These are phyloP conservation scores for Didymella arachidicola DNA, from an alignment of 2,329 filamentous ascomycete species.

Conservation along the genomic window DNA sequence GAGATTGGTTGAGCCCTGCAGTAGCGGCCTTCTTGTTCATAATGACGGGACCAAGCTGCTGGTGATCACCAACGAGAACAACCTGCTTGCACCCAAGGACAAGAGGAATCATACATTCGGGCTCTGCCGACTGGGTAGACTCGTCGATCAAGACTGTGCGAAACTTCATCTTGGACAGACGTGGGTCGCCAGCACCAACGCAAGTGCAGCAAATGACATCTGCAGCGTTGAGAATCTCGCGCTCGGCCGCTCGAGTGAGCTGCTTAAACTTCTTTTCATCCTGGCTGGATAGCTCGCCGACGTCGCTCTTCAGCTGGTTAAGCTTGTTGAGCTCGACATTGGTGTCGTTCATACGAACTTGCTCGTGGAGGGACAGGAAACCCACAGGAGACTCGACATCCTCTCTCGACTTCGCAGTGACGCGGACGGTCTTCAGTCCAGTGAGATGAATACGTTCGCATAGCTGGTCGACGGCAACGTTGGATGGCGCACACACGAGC, in stretches of 20 bases:
- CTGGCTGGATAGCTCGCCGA: conserved; percentile 90
- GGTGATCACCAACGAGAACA: conserved; percentile 97
- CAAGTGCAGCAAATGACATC: conserved; percentile 99
- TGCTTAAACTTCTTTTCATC: conserved; percentile 99
- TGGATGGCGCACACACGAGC: conserved; percentile 94
- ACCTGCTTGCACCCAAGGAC: conserved; percentile 98
- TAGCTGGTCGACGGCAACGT: conserved; percentile 97
- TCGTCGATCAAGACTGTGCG: conserved; percentile 97
- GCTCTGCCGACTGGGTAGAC: conserved; percentile 96
- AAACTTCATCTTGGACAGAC: conserved; percentile 97
- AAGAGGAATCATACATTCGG: conserved; percentile 98
- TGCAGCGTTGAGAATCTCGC: conserved; percentile 92
- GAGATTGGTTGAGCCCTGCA: conserved; percentile 95
- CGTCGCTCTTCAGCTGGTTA: conserved; percentile 88
- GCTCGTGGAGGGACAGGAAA: conserved; percentile 93
- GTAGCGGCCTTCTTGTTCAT: conserved; percentile 99
- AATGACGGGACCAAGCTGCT: conserved; percentile 96
- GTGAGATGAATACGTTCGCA: conserved; percentile 96
- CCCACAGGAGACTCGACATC: conserved; percentile 98
- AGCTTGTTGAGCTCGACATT: conserved; percentile 93
- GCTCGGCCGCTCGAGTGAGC: conserved; percentile 89
- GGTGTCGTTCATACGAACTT: conserved; percentile 96
- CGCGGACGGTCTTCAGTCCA: conserved; percentile 92
- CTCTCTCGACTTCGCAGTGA: conserved; percentile 98
- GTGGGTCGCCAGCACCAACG: conserved; percentile 94